Evolutionary conservation across 352 stramenopile genomes (phyloP).

Genomic region (Globisporangium cederbergense): DNA sequence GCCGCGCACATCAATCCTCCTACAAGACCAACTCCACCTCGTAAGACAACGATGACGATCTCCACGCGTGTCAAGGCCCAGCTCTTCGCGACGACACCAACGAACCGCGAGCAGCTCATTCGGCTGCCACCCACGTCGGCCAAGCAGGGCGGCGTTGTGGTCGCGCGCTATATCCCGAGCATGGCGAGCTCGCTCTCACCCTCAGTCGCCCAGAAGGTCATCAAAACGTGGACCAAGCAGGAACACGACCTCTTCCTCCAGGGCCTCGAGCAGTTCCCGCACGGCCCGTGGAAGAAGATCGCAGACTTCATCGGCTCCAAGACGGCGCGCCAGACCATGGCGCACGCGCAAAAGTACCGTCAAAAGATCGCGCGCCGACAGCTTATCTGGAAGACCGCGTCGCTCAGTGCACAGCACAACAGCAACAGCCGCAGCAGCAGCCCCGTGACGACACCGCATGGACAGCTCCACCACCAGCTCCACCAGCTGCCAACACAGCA

Average conservation of each 20-base stretch:
- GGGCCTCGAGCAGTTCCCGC: constrained; percentile 24
- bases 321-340: constrained; percentile 26
- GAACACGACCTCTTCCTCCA: constrained; percentile 27
- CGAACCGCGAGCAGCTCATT: constrained; percentile 26
- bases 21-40: not conserved
- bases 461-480: constrained; percentile 16
- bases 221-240: constrained; percentile 25
- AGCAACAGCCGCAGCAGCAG: not conserved
- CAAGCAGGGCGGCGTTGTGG: constrained; percentile 30
- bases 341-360: constrained; percentile 31
- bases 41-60: constrained; percentile 17
- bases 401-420: constrained; percentile 4
- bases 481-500: constrained; percentile 5
- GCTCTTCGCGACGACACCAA: constrained; percentile 18
- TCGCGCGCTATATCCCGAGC: constrained; percentile 22
- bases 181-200: constrained; percentile 18
- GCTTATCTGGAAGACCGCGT: constrained; percentile 22
- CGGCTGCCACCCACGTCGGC: constrained; percentile 19
- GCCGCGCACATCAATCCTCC: not conserved
- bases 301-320: constrained; percentile 24
- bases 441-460: constrained; percentile 23
- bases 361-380: constrained; percentile 25
- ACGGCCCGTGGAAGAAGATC: constrained; percentile 26
- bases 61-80: constrained; percentile 23
- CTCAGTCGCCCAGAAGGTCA: constrained; percentile 20